Evolutionary conservation across 2,329 filamentous ascomycete species (phyloP).

Genomic region (Cordyceps cicadae): DNA sequence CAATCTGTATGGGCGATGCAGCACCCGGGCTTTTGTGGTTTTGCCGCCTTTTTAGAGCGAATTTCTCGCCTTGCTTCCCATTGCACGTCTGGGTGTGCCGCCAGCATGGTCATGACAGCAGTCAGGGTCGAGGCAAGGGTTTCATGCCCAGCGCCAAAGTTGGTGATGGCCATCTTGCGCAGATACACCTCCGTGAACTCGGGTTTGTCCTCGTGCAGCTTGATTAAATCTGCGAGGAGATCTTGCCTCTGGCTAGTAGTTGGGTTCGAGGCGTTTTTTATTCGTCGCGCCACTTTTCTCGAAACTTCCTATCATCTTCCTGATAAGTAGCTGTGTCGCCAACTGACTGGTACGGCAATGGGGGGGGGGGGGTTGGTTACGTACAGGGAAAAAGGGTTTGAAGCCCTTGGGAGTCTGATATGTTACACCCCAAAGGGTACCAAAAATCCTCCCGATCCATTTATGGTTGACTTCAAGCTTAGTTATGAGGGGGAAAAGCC

Average conservation of each 20-base stretch:
- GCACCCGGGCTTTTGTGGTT: background rate
- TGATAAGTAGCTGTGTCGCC: background rate
- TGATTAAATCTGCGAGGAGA: slow-evolving; percentile 38
- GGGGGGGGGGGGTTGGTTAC: too few species aligned
- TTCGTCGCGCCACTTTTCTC: slow-evolving; percentile 25
- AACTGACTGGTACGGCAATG: background rate
- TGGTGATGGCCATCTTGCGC: slow-evolving; percentile 44
- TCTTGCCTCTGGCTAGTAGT: slow-evolving; percentile 29
- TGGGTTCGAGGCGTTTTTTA: slow-evolving; percentile 24
- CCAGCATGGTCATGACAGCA: slow-evolving; percentile 39
- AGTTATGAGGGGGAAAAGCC: slow-evolving; percentile 37
- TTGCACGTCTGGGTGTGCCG: slow-evolving; percentile 28
- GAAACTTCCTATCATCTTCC: slow-evolving; percentile 23
- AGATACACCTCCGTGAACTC: slow-evolving; percentile 41
- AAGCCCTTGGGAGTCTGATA: slow-evolving; percentile 37
- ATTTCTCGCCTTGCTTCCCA: slow-evolving; percentile 27
- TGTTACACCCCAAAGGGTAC: slow-evolving; percentile 35
- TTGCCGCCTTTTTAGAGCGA: slow-evolving; percentile 6
- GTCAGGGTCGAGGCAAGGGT: slow-evolving; percentile 46
- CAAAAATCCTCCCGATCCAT: slow-evolving; percentile 30
- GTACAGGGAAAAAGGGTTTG: slow-evolving; percentile 41
- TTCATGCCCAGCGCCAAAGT: slow-evolving; percentile 49
- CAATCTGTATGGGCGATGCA: slow-evolving; percentile 13
- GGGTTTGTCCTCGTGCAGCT: slow-evolving; percentile 35
- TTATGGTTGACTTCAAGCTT: slow-evolving; percentile 32